These are phyloP conservation scores for Cladosporium austrohemisphaericum DNA, from an alignment of 2,329 filamentous ascomycete species.

Conservation along the genomic window DNA sequence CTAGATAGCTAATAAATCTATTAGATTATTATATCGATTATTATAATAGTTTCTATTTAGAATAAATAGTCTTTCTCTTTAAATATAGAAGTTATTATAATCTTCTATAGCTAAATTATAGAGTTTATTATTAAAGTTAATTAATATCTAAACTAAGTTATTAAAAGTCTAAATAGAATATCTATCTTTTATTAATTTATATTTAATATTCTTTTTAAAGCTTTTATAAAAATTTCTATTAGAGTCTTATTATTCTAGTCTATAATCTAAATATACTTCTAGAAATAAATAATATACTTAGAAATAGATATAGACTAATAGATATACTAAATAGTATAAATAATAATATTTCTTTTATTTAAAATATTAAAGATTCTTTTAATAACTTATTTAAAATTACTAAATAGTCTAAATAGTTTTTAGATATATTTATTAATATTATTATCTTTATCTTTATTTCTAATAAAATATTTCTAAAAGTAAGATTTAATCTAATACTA, in stretches of 20 bases:
- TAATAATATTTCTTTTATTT: neutral
- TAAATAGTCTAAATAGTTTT: neutral
- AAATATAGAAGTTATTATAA: neutral
- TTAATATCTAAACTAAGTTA: neutral
- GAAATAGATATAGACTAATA: neutral
- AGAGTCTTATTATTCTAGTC: constrained; percentile 2
- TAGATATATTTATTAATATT: neutral
- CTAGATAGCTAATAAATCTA: neutral
- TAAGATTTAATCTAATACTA: neutral
- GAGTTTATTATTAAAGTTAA: neutral
- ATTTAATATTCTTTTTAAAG: constrained; percentile 12
- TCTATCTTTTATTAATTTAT: constrained; percentile 1
- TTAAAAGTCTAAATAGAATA: neutral
- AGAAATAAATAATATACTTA: neutral
- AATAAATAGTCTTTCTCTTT: neutral
- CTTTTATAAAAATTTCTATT: neutral
- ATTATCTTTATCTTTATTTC: neutral
- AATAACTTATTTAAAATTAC: neutral
- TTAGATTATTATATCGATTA: neutral
- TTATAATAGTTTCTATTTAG: neutral
- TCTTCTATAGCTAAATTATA: constrained; percentile 1
- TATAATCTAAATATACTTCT: neutral
- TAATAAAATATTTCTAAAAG: neutral
- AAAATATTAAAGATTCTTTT: neutral
- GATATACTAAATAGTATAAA: neutral